Percentiles rank a stretch among this genome's conserved stretches.
These are phyloP conservation scores for Cochliopodium minus DNA, from an alignment of 208 protist genomes.

Conservation along the genomic window DNA sequence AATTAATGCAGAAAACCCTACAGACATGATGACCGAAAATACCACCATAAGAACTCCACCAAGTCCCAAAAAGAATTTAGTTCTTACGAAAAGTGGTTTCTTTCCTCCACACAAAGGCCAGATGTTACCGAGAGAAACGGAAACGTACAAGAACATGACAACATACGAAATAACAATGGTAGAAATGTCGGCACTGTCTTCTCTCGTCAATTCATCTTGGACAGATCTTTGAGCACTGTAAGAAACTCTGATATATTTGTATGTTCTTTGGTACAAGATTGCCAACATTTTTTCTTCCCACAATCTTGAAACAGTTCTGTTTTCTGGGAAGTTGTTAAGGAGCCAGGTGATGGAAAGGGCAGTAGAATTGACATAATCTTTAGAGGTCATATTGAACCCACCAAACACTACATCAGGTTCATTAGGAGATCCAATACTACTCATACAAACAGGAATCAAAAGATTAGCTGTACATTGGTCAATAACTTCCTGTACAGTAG, in stretches of 20 bases:
- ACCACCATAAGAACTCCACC: slow-evolving; percentile 29
- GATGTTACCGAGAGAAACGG: slow-evolving; percentile 28
- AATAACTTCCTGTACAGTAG: neutral
- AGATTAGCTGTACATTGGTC: neutral
- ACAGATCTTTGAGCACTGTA: slow-evolving; percentile 25
- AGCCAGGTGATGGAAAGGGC: slow-evolving; percentile 22
- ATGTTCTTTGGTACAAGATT: neutral
- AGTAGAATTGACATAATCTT: neutral
- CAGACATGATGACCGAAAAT: slow-evolving; percentile 22
- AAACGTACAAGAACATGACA: slow-evolving; percentile 40
- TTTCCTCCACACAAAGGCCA: too few species aligned
- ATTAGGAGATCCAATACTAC: slow-evolving; percentile 13
- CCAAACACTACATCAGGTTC: slow-evolving; percentile 9
- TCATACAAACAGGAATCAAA: slow-evolving; percentile 9
- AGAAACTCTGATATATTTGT: neutral
- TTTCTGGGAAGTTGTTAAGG: slow-evolving; percentile 12
- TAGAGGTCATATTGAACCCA: neutral
- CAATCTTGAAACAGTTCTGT: neutral
- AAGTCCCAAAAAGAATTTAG: slow-evolving; percentile 18
- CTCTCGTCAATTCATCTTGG: slow-evolving; percentile 29
- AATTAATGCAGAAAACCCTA: slow-evolving; percentile 18
- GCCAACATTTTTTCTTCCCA: slow-evolving; percentile 22
- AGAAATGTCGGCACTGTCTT: slow-evolving; percentile 23
- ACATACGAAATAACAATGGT: slow-evolving; percentile 30
- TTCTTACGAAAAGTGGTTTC: too few species aligned